A percentile compares a stretch with the other conserved stretches of the same genome.
Evolutionary conservation across 1,284 basidiomycete species (phyloP).

Genomic region (Mycena citricolor): DNA sequence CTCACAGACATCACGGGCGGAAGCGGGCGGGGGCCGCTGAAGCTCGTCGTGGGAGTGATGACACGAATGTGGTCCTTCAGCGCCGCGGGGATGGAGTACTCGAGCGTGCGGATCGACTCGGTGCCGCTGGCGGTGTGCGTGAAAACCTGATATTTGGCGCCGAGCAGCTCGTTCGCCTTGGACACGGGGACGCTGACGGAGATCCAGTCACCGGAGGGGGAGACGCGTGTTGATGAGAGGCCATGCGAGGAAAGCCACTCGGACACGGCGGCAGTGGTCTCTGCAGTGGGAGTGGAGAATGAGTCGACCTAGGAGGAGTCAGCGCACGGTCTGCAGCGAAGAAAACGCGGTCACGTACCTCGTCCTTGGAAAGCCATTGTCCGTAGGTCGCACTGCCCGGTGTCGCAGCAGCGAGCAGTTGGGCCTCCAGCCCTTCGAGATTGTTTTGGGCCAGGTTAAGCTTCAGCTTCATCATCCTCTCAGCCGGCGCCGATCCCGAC

Average conservation of each 20-base stretch:
- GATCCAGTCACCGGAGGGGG: conserved; percentile 42
- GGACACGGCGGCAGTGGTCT: conserved; percentile 37
- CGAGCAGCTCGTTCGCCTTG: conserved; percentile 43
- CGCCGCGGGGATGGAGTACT: conserved; percentile 39
- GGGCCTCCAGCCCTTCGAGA: conserved; percentile 35
- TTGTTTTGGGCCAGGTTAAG: conserved; percentile 38
- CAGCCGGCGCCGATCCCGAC: conserved; percentile 32
- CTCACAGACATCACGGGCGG: conserved; percentile 29
- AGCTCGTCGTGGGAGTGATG: conserved; percentile 45
- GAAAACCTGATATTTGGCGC: conserved; percentile 39
- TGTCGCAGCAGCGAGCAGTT: conserved; percentile 44
- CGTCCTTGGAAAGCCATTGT: conserved; percentile 41
- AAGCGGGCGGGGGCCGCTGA: background rate
- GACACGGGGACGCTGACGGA: conserved; percentile 40
- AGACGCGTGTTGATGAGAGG: conserved; percentile 31
- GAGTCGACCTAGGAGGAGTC: conserved; percentile 13
- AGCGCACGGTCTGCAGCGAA: background rate
- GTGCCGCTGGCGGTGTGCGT: conserved; percentile 34
- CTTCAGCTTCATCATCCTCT: conserved; percentile 36
- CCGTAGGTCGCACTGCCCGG: conserved; percentile 44
- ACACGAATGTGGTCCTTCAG: conserved; percentile 40
- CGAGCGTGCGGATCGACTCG: conserved; percentile 38
- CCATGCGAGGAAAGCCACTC: conserved; percentile 44
- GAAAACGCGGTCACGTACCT: conserved; percentile 33
- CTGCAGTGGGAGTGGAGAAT: conserved; percentile 40